Conservation (phyloP, 495 filamentous ascomycete genomes). For the Tuber magnatum region DNA sequence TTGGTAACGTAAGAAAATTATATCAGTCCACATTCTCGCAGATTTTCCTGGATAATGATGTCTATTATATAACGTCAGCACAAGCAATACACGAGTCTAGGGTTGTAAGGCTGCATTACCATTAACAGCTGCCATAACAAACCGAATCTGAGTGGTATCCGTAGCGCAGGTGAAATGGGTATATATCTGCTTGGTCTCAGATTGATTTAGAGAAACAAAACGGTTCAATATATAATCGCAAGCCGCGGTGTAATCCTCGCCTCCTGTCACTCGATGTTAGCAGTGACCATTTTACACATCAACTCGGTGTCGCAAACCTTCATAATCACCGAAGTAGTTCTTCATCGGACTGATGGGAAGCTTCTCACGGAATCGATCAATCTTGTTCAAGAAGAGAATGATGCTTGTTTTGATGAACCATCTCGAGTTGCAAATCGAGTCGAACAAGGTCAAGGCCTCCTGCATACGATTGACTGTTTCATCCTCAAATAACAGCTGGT, state of each 20-base stretch:
- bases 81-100: constrained; percentile 10
- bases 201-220: constrained; percentile 94
- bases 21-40: constrained; percentile 95
- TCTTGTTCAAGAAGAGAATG: constrained; percentile 99
- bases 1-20: constrained; percentile 45
- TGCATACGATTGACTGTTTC: constrained; percentile 98
- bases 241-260: constrained; percentile 82
- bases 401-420: constrained; percentile 99
- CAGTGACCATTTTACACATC: constrained; percentile 18
- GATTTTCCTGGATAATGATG: constrained; percentile 99
- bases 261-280: constrained; percentile 49
- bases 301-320: constrained; percentile 48
- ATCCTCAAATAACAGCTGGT: constrained; percentile 95
- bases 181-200: constrained; percentile 99
- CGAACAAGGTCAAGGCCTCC: constrained; percentile 93
- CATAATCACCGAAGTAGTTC: constrained; percentile 99
- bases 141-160: constrained; percentile 95
- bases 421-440: constrained; percentile 97
- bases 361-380: constrained; percentile 99
- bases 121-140: constrained; percentile 99
- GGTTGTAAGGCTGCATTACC: constrained; percentile 50
- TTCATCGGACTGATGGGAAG: constrained; percentile 98
- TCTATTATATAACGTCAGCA: constrained; percentile 50
- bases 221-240: constrained; percentile 97
- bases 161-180: constrained; percentile 99